Conservation (phyloP, 768 basidiomycete genomes). For the Psilocybe cubensis region DNA sequence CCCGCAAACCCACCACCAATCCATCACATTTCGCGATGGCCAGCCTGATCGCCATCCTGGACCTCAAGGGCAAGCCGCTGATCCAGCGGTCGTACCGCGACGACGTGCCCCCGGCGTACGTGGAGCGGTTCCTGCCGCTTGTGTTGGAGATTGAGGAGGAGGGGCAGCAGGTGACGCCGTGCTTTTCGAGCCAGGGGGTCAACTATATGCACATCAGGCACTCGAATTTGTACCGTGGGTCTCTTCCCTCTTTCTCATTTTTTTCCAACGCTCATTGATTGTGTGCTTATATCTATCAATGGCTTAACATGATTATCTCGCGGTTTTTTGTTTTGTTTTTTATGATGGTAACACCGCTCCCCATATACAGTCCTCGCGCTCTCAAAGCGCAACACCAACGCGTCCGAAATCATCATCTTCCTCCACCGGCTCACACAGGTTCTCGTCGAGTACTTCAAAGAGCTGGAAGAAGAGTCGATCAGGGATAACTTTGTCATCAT, state of each 20-base stretch:
- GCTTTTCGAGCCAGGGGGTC: constrained; percentile 92
- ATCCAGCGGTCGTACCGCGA: constrained; percentile 97
- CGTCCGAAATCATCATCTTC: constrained; percentile 95
- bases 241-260: background rate
- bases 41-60: constrained; percentile 88
- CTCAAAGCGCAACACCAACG: constrained; percentile 95
- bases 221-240: constrained; percentile 94
- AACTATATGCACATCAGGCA: constrained; percentile 99
- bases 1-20: too few relatives aligned
- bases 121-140: constrained; percentile 93
- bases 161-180: constrained; percentile 93
- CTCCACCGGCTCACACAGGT: constrained; percentile 93
- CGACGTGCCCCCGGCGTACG: constrained; percentile 86
- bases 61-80: constrained; percentile 97
- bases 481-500: constrained; percentile 99
- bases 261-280: too few relatives aligned
- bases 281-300: too few relatives aligned
- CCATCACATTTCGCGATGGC: constrained; percentile 52
- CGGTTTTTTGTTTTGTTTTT: too few relatives aligned
- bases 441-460: constrained; percentile 98
- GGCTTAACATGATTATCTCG: too few relatives aligned
- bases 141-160: constrained; percentile 97
- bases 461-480: constrained; percentile 98
- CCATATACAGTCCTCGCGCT: constrained; percentile 78
- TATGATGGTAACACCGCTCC: too few relatives aligned